Percentiles rank a stretch among this genome's conserved stretches.
Evolutionary conservation across 2,329 filamentous ascomycete genomes (phyloP).

Genomic region (Fusarium camptoceras): DNA sequence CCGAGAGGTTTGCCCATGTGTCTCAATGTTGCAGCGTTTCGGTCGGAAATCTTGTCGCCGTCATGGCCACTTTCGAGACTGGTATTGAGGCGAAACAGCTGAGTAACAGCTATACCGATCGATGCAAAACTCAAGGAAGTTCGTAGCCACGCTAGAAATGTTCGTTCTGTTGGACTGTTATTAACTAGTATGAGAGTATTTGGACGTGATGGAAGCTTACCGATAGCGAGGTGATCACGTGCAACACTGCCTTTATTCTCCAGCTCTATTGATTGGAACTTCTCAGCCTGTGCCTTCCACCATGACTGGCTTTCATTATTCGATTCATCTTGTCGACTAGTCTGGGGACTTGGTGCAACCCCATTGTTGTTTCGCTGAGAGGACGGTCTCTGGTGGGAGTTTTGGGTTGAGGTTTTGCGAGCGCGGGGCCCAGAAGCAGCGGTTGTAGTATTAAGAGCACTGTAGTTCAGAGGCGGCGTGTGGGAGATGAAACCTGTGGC

Average conservation of each 20-base stretch:
- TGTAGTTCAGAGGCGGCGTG: slow-evolving; percentile 55
- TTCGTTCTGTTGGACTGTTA: slow-evolving; percentile 70
- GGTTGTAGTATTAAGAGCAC: slow-evolving; percentile 49
- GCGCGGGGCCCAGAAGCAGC: slow-evolving; percentile 23
- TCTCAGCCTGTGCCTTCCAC: slow-evolving; percentile 62
- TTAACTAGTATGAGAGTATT: slow-evolving; percentile 4
- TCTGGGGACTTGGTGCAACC: slow-evolving; percentile 15
- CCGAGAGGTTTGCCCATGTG: slow-evolving; percentile 80
- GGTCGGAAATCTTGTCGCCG: slow-evolving; percentile 44
- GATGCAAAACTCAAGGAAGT: slow-evolving; percentile 85
- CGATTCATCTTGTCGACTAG: slow-evolving; percentile 34
- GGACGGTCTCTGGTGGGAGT: slow-evolving; percentile 16
- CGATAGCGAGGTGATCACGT: slow-evolving; percentile 82
- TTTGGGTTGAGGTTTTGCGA: slow-evolving; percentile 28
- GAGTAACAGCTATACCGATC: slow-evolving; percentile 85
- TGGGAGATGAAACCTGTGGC: slow-evolving; percentile 55
- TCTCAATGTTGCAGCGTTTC: slow-evolving; percentile 61
- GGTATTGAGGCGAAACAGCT: slow-evolving; percentile 85
- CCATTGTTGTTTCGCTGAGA: slow-evolving; percentile 22
- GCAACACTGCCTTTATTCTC: slow-evolving; percentile 90
- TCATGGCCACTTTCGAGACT: slow-evolving; percentile 59
- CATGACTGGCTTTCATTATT: slow-evolving; percentile 53
- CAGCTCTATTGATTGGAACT: slow-evolving; percentile 75
- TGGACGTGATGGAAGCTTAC: slow-evolving; percentile 55
- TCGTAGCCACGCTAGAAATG: slow-evolving; percentile 86